Conservation (phyloP, 805 yeast species). For the Kodamaea hsintzibuensis region DNA sequence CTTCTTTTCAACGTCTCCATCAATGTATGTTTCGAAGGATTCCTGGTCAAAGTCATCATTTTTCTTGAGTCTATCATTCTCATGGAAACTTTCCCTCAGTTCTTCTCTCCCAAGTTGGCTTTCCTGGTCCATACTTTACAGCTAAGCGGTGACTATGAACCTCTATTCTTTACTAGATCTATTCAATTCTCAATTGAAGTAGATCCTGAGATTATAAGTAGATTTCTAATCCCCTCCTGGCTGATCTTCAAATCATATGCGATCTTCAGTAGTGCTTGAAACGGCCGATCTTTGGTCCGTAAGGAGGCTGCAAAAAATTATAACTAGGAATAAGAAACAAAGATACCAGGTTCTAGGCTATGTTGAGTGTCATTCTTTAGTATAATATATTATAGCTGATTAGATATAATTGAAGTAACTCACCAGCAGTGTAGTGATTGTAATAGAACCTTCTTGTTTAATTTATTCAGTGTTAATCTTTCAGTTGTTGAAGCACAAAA, state of each 20-base stretch:
- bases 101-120: background rate
- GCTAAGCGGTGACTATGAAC: no score
- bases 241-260: background rate
- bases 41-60: background rate
- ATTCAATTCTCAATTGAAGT: no score
- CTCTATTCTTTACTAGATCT: no score
- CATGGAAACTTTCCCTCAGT: background rate
- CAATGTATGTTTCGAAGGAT: constrained; percentile 3
- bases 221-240: background rate
- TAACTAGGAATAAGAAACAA: background rate
- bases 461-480: no score
- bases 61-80: background rate
- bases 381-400: no score
- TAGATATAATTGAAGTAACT: no score
- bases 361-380: no score
- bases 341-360: no score
- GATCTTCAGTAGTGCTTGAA: background rate
- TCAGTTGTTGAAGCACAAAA: no score
- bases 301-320: background rate
- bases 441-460: no score
- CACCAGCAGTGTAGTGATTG: no score
- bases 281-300: no score
- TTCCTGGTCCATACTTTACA: background rate
- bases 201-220: background rate
- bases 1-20: constrained; percentile 6